Percentiles rank a stretch among this genome's conserved stretches.
These are phyloP conservation scores for Xerocomus amazonicus DNA, from an alignment of 1,284 basidiomycete genomes.

Conservation along the genomic window DNA sequence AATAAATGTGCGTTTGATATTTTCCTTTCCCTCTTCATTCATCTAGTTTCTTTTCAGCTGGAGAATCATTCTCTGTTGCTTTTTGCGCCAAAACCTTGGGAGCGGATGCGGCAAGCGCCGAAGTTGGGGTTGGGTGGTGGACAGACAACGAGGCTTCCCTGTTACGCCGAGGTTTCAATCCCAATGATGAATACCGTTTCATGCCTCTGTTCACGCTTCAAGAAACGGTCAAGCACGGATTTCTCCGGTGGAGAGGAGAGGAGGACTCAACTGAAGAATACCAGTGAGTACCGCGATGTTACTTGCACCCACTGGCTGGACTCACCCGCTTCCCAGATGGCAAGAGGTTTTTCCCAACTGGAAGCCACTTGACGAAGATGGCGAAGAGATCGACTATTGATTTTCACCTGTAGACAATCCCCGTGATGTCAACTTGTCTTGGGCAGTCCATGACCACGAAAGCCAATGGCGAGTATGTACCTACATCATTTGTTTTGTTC, in stretches of 20 bases:
- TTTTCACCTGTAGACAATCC: not conserved
- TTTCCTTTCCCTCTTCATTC: not conserved
- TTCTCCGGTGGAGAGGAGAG: not conserved
- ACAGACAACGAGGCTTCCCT: conserved; percentile 8
- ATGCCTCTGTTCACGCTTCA: conserved; percentile 13
- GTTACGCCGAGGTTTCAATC: conserved; percentile 8
- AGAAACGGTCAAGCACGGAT: not conserved
- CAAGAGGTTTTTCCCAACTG: conserved; percentile 9
- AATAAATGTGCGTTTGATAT: conserved; percentile 8
- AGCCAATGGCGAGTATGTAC: not conserved
- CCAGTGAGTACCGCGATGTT: not conserved
- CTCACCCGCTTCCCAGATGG: conserved; percentile 6
- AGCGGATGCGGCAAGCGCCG: not conserved
- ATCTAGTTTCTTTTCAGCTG: conserved; percentile 1
- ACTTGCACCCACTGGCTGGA: too few relatives aligned
- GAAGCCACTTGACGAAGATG: conserved; percentile 16
- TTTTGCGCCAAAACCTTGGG: not conserved
- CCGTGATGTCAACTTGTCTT: not conserved
- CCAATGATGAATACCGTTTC: conserved; percentile 2
- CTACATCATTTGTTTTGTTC: not conserved
- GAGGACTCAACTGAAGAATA: not conserved
- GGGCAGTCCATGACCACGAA: not conserved
- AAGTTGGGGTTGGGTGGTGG: conserved; percentile 10
- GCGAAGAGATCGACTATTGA: conserved; percentile 2
- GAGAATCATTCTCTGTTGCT: conserved; percentile 6